These are phyloP conservation scores for Ganoderma leucocontextum DNA, from an alignment of 1,284 basidiomycete species.

Conservation along the genomic window DNA sequence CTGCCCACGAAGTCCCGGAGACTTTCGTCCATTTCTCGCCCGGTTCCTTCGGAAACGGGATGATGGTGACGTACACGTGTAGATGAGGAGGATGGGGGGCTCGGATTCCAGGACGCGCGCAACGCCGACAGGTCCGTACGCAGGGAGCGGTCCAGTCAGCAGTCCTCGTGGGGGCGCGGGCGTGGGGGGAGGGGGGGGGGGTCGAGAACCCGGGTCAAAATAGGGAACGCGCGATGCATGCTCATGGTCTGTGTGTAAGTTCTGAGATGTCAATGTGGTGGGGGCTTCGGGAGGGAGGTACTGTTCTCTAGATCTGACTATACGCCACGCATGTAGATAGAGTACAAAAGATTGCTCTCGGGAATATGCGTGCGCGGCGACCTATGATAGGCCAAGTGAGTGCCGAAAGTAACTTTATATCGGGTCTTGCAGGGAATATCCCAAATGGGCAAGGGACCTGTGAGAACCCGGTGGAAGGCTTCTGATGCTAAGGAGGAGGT, in stretches of 20 bases:
- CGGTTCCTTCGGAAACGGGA: constrained; percentile 49
- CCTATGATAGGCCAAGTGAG: no score
- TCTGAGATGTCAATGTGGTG: not conserved
- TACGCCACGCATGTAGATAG: no score
- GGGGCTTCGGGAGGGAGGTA: no score
- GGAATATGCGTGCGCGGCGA: no score
- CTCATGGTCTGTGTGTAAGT: not conserved
- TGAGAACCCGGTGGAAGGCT: not conserved
- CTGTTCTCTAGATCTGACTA: no score
- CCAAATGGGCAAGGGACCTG: no score
- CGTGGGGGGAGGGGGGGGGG: no score
- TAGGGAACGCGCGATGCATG: not conserved
- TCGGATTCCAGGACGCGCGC: constrained; percentile 7
- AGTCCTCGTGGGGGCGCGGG: not conserved
- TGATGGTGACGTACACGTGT: not conserved
- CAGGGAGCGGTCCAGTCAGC: constrained; percentile 4
- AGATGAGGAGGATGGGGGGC: not conserved
- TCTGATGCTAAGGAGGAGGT: not conserved
- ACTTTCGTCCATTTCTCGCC: constrained; percentile 72
- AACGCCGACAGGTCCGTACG: constrained; percentile 11
- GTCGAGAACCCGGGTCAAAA: not conserved
- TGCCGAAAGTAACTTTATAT: no score
- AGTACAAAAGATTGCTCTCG: no score
- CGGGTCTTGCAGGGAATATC: no score
- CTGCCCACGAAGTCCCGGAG: constrained; percentile 51